Evolutionary conservation across 208 protist genomes (phyloP).

Genomic region (Acanthamoeba sp.): DNA sequence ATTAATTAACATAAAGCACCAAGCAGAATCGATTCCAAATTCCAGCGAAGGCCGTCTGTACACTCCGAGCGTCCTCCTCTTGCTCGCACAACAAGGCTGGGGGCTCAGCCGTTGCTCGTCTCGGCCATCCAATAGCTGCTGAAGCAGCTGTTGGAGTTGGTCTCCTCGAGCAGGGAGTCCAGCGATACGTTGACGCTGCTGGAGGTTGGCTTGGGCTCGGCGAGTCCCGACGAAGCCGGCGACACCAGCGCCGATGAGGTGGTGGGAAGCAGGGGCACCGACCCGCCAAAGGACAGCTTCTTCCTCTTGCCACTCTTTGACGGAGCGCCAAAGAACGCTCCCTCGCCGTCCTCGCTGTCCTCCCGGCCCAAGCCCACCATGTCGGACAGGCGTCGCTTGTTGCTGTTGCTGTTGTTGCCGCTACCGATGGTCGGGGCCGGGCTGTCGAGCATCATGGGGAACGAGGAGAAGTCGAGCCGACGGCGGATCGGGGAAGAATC

Average conservation of each 20-base stretch:
- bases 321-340: not conserved
- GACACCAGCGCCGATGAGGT: not conserved
- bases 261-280: not conserved
- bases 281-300: not conserved
- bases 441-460: not conserved
- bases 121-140: conserved; percentile 7
- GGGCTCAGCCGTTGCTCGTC: conserved; percentile 1
- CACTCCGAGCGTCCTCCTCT: too few species aligned
- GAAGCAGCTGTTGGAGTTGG: conserved; percentile 77
- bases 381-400: not conserved
- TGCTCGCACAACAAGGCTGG: too few species aligned
- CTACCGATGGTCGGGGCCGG: not conserved
- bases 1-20: too few species aligned
- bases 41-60: too few species aligned
- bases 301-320: not conserved
- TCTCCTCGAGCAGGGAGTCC: conserved; percentile 71
- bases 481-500: conserved; percentile 27
- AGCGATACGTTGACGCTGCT: conserved; percentile 39
- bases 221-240: not conserved
- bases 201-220: not conserved
- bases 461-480: conserved; percentile 22
- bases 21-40: too few species aligned
- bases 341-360: conserved; percentile 35
- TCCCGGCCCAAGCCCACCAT: not conserved
- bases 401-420: not conserved